Conservation (phyloP, 2,329 filamentous ascomycete genomes). For the Akanthomyces muscarius region DNA sequence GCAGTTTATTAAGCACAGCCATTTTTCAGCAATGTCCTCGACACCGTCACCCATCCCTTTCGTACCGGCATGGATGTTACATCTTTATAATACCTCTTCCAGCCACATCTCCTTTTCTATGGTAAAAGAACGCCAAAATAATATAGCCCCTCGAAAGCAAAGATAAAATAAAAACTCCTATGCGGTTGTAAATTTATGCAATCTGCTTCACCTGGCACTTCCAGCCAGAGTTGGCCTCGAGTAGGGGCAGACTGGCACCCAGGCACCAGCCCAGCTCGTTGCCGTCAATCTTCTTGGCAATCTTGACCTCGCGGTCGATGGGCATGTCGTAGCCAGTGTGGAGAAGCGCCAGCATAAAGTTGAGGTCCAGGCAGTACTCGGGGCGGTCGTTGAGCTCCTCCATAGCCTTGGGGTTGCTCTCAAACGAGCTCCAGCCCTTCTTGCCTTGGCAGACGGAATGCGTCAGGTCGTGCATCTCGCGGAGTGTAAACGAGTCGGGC, state of each 20-base stretch:
- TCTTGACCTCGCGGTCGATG: constrained; percentile 90
- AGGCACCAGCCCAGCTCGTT: constrained; percentile 98
- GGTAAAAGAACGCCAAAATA: constrained; percentile 4
- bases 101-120: background rate
- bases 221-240: constrained; percentile 82
- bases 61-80: constrained; percentile 1
- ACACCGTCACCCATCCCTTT: background rate
- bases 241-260: constrained; percentile 84
- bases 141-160: background rate
- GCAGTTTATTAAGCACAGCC: background rate
- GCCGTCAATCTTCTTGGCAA: constrained; percentile 97
- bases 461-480: constrained; percentile 83
- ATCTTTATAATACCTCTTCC: background rate
- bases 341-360: constrained; percentile 89
- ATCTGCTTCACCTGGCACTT: constrained; percentile 73
- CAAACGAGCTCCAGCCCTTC: constrained; percentile 74
- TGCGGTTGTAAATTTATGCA: constrained; percentile 42
- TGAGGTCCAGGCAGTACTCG: constrained; percentile 91
- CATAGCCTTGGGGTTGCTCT: constrained; percentile 69
- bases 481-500: constrained; percentile 94
- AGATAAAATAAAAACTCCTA: constrained; percentile 18
- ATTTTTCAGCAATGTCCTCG: background rate
- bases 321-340: constrained; percentile 99
- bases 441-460: constrained; percentile 79
- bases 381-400: constrained; percentile 77